These are phyloP conservation scores for Nicotiana paniculata DNA, from an alignment of 257 asterid genomes.

Conservation along the genomic window DNA sequence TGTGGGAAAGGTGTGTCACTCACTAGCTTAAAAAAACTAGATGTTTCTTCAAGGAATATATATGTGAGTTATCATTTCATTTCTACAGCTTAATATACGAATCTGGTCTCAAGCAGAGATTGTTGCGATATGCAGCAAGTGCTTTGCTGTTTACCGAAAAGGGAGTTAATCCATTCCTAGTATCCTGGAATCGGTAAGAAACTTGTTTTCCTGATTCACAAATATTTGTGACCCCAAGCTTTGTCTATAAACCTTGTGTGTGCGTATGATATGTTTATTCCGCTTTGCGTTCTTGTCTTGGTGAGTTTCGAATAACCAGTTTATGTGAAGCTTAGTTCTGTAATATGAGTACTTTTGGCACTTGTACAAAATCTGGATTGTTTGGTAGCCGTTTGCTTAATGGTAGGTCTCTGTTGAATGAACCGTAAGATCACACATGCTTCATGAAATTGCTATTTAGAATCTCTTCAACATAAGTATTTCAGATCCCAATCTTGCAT, in stretches of 20 bases:
- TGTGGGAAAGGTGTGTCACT: slow-evolving; percentile 91
- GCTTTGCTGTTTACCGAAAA: slow-evolving; percentile 97
- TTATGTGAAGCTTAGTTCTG: neutral
- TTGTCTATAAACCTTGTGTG: neutral
- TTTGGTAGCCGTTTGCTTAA: neutral
- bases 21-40: slow-evolving; percentile 3
- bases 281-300: neutral
- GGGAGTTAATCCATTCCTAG: slow-evolving; percentile 92
- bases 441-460: neutral
- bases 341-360: neutral
- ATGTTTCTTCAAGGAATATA: slow-evolving; percentile 5
- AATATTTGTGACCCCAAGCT: neutral
- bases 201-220: slow-evolving; percentile 13
- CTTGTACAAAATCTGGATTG: neutral
- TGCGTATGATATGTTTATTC: neutral
- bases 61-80: slow-evolving; percentile 14
- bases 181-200: slow-evolving; percentile 91
- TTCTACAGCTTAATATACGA: slow-evolving; percentile 92
- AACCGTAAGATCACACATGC: neutral
- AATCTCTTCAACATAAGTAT: neutral
- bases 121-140: slow-evolving; percentile 89
- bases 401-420: neutral
- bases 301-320: neutral
- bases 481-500: neutral
- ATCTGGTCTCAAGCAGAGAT: slow-evolving; percentile 89